Percentiles rank a stretch among this genome's conserved stretches.
phyloP scores from a whole-genome alignment of 164 flowering plant genomes.

The Akebia trifoliata region DNA sequence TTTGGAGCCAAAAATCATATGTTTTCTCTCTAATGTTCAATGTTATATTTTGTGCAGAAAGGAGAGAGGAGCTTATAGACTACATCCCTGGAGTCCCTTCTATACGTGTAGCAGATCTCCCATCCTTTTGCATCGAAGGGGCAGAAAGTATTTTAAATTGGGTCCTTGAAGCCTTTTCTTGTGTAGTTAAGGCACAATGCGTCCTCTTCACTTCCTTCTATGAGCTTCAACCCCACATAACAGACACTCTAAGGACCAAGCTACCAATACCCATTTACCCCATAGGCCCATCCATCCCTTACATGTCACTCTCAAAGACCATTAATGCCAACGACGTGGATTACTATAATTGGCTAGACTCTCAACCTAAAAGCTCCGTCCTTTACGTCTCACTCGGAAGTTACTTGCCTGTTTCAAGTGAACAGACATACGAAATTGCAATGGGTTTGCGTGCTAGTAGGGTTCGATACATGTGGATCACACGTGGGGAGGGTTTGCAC shows the following conservation, averaged over 20 bases:
- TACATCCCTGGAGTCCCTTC: constrained; percentile 50
- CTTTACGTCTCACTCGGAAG: constrained; percentile 47
- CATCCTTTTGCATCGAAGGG: constrained; percentile 12
- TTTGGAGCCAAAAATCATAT: too few species aligned
- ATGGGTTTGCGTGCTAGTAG: constrained; percentile 31
- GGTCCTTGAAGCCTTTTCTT: constrained; percentile 10
- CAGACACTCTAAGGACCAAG: constrained; percentile 23
- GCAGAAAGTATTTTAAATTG: neutral
- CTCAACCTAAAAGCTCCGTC: constrained; percentile 32
- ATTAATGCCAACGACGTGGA: neutral
- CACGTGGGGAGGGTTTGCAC: constrained; percentile 27
- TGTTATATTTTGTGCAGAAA: too few species aligned
- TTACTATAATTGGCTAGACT: constrained; percentile 43
- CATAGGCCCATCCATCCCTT: constrained; percentile 46
- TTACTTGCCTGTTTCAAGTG: constrained; percentile 20
- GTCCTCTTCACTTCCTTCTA: constrained; percentile 36
- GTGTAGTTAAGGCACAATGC: constrained; percentile 31
- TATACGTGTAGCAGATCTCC: constrained; percentile 38
- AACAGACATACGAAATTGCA: constrained; percentile 35
- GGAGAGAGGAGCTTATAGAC: constrained; percentile 32
- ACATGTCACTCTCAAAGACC: too few species aligned
- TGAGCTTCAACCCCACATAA: constrained; percentile 44
- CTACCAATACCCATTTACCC: constrained; percentile 33
- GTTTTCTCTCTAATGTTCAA: too few species aligned
- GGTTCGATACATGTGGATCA: constrained; percentile 36